phyloP scores from a whole-genome alignment of 331 rosid species.

The Cydonia oblonga region DNA sequence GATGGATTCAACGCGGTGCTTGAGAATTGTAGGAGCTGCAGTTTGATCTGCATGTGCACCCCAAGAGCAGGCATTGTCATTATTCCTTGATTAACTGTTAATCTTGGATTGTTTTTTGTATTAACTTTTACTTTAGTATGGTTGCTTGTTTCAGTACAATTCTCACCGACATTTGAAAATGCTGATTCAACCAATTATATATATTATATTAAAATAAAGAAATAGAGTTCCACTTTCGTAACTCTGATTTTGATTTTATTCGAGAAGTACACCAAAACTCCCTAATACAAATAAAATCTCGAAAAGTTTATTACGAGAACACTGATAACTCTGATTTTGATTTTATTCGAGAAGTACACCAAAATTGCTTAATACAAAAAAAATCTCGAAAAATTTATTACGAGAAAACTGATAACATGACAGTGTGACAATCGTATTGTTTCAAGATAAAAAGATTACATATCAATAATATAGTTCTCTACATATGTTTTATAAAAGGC shows the following conservation, averaged over 20 bases:
- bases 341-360: too few species aligned
- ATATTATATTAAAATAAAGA: not conserved
- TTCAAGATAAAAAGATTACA: too few species aligned
- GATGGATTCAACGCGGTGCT: not conserved
- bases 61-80: not conserved
- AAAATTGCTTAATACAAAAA: too few species aligned
- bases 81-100: not conserved
- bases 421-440: not conserved
- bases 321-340: too few species aligned
- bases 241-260: not conserved
- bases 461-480: not conserved
- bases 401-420: not conserved
- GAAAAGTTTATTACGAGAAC: too few species aligned
- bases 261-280: too few species aligned
- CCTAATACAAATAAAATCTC: too few species aligned
- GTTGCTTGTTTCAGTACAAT: not conserved
- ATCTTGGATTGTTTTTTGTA: not conserved
- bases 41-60: not conserved
- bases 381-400: too few species aligned
- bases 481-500: not conserved
- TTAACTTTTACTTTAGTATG: not conserved
- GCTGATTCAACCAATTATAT: not conserved
- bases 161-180: not conserved
- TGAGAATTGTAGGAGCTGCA: not conserved
- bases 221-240: not conserved